Percentiles rank a stretch among this genome's conserved stretches.
Evolutionary conservation across 169 alveolate species (phyloP).

Genomic region (Cyclospora cayetanensis): DNA sequence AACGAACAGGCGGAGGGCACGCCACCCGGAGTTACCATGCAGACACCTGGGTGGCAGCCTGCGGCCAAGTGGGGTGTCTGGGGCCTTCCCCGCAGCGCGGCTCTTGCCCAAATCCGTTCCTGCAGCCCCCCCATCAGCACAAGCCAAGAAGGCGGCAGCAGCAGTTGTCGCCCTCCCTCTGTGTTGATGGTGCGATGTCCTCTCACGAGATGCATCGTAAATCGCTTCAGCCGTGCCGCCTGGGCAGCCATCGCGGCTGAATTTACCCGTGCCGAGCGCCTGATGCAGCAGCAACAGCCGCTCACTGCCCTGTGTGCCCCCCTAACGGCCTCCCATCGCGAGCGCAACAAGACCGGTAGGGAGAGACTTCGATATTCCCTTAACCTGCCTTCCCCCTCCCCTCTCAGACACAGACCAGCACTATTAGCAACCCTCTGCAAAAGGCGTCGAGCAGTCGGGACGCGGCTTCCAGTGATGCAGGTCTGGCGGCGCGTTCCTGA

Average conservation of each 20-base stretch:
- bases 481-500: neutral
- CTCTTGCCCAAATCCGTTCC: neutral
- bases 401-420: neutral
- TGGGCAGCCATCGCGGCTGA: neutral
- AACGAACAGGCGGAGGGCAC: neutral
- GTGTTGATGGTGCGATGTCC: slow-evolving; percentile 25
- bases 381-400: neutral
- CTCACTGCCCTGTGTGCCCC: neutral
- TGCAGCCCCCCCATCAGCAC: neutral
- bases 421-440: neutral
- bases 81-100: neutral
- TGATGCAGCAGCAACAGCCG: neutral
- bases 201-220: neutral
- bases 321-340: too few species aligned
- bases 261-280: slow-evolving; percentile 11
- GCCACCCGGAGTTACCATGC: neutral
- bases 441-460: neutral
- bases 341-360: neutral
- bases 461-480: neutral
- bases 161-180: neutral
- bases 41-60: neutral
- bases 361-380: too few species aligned
- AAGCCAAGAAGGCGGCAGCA: neutral
- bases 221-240: neutral
- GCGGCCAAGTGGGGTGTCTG: neutral